Evolutionary conservation across 345 rosid genomes (phyloP), one percentile per base, ranked within the genome.

Genomic region (Microthlaspi erraticum): DNA sequence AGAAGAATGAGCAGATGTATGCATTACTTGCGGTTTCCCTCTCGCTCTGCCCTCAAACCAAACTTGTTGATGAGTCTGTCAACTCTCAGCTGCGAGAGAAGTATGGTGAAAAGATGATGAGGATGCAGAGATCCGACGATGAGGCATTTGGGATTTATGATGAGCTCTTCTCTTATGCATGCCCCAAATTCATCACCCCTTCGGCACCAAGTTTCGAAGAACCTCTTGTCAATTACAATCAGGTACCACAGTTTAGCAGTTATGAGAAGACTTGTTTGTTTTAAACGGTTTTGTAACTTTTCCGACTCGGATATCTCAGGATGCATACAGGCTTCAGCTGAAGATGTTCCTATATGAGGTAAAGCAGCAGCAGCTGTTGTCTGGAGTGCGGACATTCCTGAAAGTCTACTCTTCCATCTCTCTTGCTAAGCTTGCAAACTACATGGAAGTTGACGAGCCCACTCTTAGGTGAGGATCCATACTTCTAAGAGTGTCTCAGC

Each of bases 1-100:
- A 94, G 84, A 94, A 94, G 86, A 94, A 94, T 70, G 99, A 94
- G 79, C 99, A 94, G 80, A 94, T 94, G 97, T 94, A 91, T 86
- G 99, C 98, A 42, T 78, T 91, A 74, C 82, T 94, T 65, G 97
- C 93, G 0, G 82, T 91, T 74, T 79, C 82, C 69, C 93, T 91
- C 57, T 91, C 96, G 5, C 93, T 94, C 65, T 94, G 99, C 53
- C 99, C 98, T 14, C 99, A 91, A 74, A 80, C 81, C 49, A 89
- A 91, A 77, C 96, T 91, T 76, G 86, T 91, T 19, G 99, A 94
- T 6, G 99, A 94, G 73, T 86, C 95, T 55, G 98, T 94, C 44
- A 89, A 84, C 73, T 68, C 86, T 71, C 99, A 91, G 17, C 59
- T 94, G 79, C 81, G 90, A 49, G 99, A 94, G 85, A 94, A 94